These are phyloP conservation scores for Galium porrigens DNA, from an alignment of 305 asterid species.

Conservation along the genomic window DNA sequence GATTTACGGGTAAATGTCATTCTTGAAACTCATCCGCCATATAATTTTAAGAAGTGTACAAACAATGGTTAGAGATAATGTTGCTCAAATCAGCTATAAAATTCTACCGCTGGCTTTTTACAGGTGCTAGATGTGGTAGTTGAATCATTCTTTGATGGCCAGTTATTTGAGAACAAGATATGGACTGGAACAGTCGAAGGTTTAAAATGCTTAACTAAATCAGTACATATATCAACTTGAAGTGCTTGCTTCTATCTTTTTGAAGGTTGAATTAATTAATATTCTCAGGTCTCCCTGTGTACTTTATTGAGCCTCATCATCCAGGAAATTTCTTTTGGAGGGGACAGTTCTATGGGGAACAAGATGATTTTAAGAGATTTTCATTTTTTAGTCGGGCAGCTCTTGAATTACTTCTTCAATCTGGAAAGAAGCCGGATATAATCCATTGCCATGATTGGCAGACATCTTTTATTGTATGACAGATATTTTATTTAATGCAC, in stretches of 20 bases:
- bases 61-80: neutral
- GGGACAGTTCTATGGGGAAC: slow-evolving; percentile 80
- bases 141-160: slow-evolving; percentile 89
- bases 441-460: slow-evolving; percentile 99
- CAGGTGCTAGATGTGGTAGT: slow-evolving; percentile 75
- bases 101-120: slow-evolving; percentile 18
- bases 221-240: neutral
- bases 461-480: slow-evolving; percentile 79
- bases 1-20: slow-evolving; percentile 50
- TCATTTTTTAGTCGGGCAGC: slow-evolving; percentile 99
- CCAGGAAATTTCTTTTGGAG: slow-evolving; percentile 90
- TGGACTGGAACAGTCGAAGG: slow-evolving; percentile 98
- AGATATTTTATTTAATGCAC: neutral
- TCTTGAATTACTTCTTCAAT: slow-evolving; percentile 78
- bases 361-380: slow-evolving; percentile 87
- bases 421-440: slow-evolving; percentile 82
- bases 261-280: slow-evolving; percentile 14
- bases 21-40: neutral
- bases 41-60: neutral
- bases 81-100: slow-evolving; percentile 9
- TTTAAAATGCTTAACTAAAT: slow-evolving; percentile 18
- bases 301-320: slow-evolving; percentile 91
- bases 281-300: slow-evolving; percentile 75
- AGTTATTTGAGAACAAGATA: slow-evolving; percentile 59
- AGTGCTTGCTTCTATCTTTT: neutral